Evolutionary conservation across 257 asterid genomes (phyloP).

Genomic region (Solanum tarapatanum): DNA sequence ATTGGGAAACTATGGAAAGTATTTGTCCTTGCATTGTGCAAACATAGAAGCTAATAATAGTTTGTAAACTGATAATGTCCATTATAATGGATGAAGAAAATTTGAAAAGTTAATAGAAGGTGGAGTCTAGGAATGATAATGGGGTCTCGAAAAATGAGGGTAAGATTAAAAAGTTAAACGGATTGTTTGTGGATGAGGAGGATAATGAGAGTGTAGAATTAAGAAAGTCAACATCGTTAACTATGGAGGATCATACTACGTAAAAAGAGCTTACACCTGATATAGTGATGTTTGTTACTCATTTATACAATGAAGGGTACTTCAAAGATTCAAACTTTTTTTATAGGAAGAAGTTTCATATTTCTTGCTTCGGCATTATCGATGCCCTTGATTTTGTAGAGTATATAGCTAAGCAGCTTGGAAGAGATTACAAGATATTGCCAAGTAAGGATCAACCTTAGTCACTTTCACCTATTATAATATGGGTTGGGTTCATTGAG

Average conservation of each 20-base stretch:
- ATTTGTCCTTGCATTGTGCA: background rate
- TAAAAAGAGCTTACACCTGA: constrained; percentile 35
- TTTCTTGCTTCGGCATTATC: constrained; percentile 31
- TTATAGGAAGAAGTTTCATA: constrained; percentile 25
- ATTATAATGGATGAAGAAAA: background rate
- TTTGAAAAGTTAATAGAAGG: background rate
- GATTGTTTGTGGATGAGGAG: constrained; percentile 17
- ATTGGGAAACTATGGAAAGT: background rate
- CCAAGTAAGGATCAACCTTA: constrained; percentile 35
- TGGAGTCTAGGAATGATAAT: background rate
- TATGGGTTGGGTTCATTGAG: background rate
- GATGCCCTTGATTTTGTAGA: constrained; percentile 46
- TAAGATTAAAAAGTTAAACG: constrained; percentile 13
- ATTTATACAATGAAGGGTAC: constrained; percentile 21
- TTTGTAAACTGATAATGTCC: background rate
- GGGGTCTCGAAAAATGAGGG: background rate
- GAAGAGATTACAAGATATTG: constrained; percentile 50
- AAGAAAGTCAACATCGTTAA: constrained; percentile 3
- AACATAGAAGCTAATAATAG: background rate
- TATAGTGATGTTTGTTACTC: background rate
- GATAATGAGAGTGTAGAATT: background rate
- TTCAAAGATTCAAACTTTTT: constrained; percentile 41
- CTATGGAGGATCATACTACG: constrained; percentile 31
- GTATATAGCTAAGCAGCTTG: constrained; percentile 35
- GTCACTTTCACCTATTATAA: background rate